Percentiles rank a stretch among this genome's conserved stretches.
Conservation (phyloP, 305 asterid species). For the Caryopteris hybrid region DNA sequence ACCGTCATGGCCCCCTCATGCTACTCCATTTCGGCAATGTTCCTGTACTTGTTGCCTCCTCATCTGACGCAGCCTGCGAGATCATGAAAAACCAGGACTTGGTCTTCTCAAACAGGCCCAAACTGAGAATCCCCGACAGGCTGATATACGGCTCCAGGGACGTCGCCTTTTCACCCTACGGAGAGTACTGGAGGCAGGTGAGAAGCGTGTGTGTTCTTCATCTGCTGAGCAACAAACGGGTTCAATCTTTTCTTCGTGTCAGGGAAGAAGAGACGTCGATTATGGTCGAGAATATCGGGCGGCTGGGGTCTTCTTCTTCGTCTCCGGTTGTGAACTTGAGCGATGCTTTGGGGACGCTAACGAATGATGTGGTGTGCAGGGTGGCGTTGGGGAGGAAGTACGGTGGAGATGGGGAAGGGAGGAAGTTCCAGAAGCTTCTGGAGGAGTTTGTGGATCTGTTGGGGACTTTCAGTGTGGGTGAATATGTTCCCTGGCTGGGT, state of each 20-base stretch:
- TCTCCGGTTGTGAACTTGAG: conserved; percentile 25
- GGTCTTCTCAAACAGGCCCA: conserved; percentile 42
- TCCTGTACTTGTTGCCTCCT: conserved; percentile 37
- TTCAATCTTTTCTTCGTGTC: no score
- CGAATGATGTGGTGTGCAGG: conserved; percentile 26
- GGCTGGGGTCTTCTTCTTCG: no score
- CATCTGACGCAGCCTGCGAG: conserved; percentile 44
- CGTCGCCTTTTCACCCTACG: conserved; percentile 36
- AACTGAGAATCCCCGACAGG: conserved; percentile 10
- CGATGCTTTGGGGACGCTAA: background rate
- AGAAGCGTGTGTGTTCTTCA: conserved; percentile 46
- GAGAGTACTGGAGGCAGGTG: conserved; percentile 53
- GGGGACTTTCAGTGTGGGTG: conserved; percentile 16
- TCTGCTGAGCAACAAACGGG: conserved; percentile 45
- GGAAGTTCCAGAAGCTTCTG: background rate
- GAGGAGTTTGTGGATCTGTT: conserved; percentile 8
- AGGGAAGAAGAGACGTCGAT: no score
- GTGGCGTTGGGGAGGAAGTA: conserved; percentile 30
- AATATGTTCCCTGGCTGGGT: conserved; percentile 27
- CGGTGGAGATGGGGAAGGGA: conserved; percentile 9
- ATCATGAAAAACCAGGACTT: conserved; percentile 56
- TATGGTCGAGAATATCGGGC: no score
- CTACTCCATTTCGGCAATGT: conserved; percentile 40
- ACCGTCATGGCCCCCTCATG: conserved; percentile 44
- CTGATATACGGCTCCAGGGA: conserved; percentile 37